A percentile compares a stretch with the other conserved stretches of the same genome.
Conservation (phyloP, 768 basidiomycete species). For the Trametopsis cervina region DNA sequence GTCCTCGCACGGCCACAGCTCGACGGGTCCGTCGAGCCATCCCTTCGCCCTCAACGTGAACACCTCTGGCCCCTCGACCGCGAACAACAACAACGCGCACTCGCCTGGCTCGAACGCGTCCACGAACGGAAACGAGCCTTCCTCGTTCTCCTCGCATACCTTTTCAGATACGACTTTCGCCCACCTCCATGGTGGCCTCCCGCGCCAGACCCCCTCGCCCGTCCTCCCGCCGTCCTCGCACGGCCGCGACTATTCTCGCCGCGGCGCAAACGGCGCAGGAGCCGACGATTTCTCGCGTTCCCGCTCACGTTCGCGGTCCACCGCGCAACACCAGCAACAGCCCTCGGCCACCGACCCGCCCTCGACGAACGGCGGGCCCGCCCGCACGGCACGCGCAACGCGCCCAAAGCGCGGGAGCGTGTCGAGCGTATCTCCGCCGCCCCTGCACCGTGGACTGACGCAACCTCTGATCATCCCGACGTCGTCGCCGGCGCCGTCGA, state of each 20-base stretch:
- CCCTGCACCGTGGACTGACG: constrained; percentile 34
- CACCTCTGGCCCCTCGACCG: constrained; percentile 3
- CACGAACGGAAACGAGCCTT: constrained; percentile 21
- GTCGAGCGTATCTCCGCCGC: constrained; percentile 48
- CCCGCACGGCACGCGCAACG: constrained; percentile 39
- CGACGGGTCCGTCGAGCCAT: constrained; percentile 6
- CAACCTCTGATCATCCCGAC: constrained; percentile 70
- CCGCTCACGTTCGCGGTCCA: constrained; percentile 34
- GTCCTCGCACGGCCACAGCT: constrained; percentile 10
- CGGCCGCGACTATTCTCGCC: constrained; percentile 13
- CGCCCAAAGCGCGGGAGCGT: constrained; percentile 51
- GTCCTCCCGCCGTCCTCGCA: constrained; percentile 25
- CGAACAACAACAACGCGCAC: constrained; percentile 3
- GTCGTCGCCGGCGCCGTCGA: constrained; percentile 14
- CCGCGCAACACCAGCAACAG: constrained; percentile 23
- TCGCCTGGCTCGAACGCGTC: constrained; percentile 12
- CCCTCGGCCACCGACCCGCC: constrained; percentile 19
- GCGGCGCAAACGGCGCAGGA: too few species aligned
- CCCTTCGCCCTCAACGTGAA: constrained; percentile 11
- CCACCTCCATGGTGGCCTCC: constrained; percentile 15
- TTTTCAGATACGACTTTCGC: constrained; percentile 24
- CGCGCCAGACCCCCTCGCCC: constrained; percentile 15
- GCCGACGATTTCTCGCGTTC: constrained; percentile 7
- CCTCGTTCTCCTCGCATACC: constrained; percentile 28
- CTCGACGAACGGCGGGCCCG: constrained; percentile 30